Evolutionary conservation across 2,329 filamentous ascomycete genomes (phyloP).

Genomic region (Aspergillus pseudoterreus): DNA sequence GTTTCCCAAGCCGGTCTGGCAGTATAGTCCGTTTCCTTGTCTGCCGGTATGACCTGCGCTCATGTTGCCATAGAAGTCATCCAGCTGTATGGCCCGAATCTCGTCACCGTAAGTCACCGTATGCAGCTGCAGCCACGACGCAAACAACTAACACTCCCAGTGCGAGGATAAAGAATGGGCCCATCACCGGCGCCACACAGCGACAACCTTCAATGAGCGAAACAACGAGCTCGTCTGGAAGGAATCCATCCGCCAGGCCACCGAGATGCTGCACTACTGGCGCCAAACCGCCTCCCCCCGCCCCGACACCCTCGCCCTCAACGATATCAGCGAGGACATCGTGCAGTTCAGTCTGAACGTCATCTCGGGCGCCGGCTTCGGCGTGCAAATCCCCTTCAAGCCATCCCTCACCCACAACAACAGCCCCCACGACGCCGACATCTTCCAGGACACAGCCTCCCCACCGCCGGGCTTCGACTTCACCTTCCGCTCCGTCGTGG

Average conservation of each 20-base stretch:
- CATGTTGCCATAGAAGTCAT: conserved; percentile 12
- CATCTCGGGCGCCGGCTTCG: conserved; percentile 34
- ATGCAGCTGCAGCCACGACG: too few relatives aligned
- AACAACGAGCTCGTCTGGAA: conserved; percentile 40
- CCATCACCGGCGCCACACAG: conserved; percentile 42
- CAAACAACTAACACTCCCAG: conserved; percentile 6
- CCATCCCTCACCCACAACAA: not conserved
- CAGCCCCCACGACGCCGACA: conserved; percentile 10
- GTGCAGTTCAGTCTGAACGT: conserved; percentile 35
- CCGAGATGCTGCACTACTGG: conserved; percentile 28
- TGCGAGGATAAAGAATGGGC: conserved; percentile 37
- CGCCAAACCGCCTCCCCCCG: not conserved
- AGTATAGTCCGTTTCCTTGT: conserved; percentile 10
- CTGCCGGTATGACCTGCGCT: not conserved
- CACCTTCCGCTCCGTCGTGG: conserved; percentile 22
- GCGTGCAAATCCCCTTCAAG: conserved; percentile 20
- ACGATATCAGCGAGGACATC: conserved; percentile 27
- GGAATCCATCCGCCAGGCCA: conserved; percentile 30
- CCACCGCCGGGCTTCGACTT: conserved; percentile 17
- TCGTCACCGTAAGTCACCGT: conserved; percentile 22
- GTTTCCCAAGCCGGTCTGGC: conserved; percentile 15
- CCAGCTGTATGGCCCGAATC: conserved; percentile 31
- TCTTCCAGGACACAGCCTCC: conserved; percentile 17
- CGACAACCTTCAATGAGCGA: conserved; percentile 44
- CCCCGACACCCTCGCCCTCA: conserved; percentile 4